Base-by-base conservation (phyloP, 2,329 filamentous ascomycete species). In the Trichoderma koningiopsis region DNA sequence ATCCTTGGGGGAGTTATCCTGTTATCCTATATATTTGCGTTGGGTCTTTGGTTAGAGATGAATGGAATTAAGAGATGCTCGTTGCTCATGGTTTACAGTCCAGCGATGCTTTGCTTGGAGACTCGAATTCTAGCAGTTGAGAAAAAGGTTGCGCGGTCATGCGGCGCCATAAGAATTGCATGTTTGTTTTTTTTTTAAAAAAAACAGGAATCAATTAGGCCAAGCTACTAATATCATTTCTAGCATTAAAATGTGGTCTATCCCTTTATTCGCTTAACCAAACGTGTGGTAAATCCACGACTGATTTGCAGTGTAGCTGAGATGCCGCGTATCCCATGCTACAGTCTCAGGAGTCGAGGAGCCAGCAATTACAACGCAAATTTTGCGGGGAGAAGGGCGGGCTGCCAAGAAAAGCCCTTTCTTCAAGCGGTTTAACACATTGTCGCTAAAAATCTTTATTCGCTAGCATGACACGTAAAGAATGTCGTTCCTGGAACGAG, bases 351-450 rank as follows among this genome's bases (percentile, higher is more conserved):
- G 37, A 31, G 37, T 31, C 27, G 10, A 24, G 16, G 27, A 40
- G 58, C 58, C 58, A n/a, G 14, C 37, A 49, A 24, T n/a, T 22
- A 27, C 37, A n/a, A 31, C 59, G 31, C 22, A 24, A 27, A 35
- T 62, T 62, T 33, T 52, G 40, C 40, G 59, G 40, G 59, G 59
- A 61, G 59, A 31, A 61, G 40, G 59, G 40, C 40, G 40, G 40
- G 40, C 59, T 62, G 29, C 59, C 59, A 62, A 62, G 59, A 52
- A 29, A 11, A n/a, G 58, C 27, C 37, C 16, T 61, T 47, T 6
- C 58, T 49, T 5, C 13, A 60, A 47, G 16, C 11, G 58, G 58
- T 22, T 19, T 60, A 27, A 61, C 27, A 19, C 58, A 31, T 33
- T 5, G 33, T 43, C 37, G 27, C 40, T 40, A 43, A 61, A 61